phyloP scores from a whole-genome alignment of 441 rosid species.

The Pelargonium myrrhifolium region DNA sequence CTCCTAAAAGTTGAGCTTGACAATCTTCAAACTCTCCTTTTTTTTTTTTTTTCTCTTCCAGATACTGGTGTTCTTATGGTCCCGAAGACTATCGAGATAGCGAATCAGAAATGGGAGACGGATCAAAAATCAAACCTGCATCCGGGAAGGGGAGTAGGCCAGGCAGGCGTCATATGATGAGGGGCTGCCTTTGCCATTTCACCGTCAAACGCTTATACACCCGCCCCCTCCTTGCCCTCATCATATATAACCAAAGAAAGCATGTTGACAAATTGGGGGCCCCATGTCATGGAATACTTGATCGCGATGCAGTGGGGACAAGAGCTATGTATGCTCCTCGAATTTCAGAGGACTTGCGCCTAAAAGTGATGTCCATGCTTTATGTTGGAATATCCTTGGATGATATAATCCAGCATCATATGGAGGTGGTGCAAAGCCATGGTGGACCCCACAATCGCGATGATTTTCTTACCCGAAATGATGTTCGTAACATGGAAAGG shows the following conservation, averaged over 20 bases:
- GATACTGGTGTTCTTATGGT: slow-evolving; percentile 63
- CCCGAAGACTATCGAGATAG: slow-evolving; percentile 48
- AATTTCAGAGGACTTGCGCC: slow-evolving; percentile 52
- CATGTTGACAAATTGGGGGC: slow-evolving; percentile 46
- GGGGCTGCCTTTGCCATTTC: slow-evolving; percentile 60
- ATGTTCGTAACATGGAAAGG: slow-evolving; percentile 55
- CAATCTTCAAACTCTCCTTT: neutral
- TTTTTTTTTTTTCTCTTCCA: slow-evolving; percentile 20
- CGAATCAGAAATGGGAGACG: slow-evolving; percentile 34
- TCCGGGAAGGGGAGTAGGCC: slow-evolving; percentile 54
- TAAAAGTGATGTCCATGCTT: slow-evolving; percentile 47
- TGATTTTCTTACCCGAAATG: slow-evolving; percentile 47
- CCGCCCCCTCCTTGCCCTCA: slow-evolving; percentile 39
- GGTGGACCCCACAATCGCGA: slow-evolving; percentile 54
- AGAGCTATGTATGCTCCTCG: slow-evolving; percentile 59
- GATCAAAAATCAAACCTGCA: slow-evolving; percentile 34
- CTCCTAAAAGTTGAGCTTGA: neutral
- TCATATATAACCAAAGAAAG: slow-evolving; percentile 47
- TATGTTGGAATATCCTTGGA: slow-evolving; percentile 47
- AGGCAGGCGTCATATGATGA: slow-evolving; percentile 54
- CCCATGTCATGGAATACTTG: slow-evolving; percentile 54
- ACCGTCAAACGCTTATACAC: slow-evolving; percentile 46
- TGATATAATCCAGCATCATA: slow-evolving; percentile 40
- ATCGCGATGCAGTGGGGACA: slow-evolving; percentile 47
- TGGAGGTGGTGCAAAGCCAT: slow-evolving; percentile 42